Evolutionary conservation across 805 yeast genomes (phyloP), one percentile per base, ranked within the genome.

Genomic region (Metschnikowia picachoensis): DNA sequence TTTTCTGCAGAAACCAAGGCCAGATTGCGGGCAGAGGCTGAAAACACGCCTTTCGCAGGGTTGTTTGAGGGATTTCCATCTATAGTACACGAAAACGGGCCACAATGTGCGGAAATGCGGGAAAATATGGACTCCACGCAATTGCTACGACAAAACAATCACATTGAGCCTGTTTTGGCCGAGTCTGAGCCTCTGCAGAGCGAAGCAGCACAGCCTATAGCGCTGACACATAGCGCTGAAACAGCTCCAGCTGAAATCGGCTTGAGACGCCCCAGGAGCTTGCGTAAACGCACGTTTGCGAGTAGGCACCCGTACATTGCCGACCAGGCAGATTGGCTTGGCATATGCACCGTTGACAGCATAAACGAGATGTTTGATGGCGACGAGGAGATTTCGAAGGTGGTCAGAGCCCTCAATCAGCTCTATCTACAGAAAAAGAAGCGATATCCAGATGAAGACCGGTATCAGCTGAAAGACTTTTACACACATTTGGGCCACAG

Each of bases 261-360:
- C 27, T 9, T 28, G 17, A 28, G 43, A n/a, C 20, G 44, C 10
- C 31, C 41, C 37, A 30, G 74, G 43, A 65, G 72, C 27, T 55
- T 69, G 13, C 53, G 77, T 4, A 68, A 70, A 51, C 56, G 77
- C 27, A 72, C 67, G 25, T 72, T 72, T 45, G 68, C 77, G 3
- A 67, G 73, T 52, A 60, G 73, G 4, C 74, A 71, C 53, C 77
- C 77, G 1, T 72, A 72, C 49, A 50, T 72, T 27, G 70, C 73
- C 10, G 77, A 72, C 51, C 72, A 69, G 46, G 75, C 75, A 4
- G 72, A 70, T 44, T 72, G 70, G 61, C 58, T 72, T 31, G 76
- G 71, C 3, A 58, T 72, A 12, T 61, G 72, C 4, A 60, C 65
- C 35, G 49, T 59, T 11, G 67, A 64, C 37, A 62, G 65, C 44